Base-by-base conservation (phyloP, 805 yeast species). In the Kodamaea restingae region DNA sequence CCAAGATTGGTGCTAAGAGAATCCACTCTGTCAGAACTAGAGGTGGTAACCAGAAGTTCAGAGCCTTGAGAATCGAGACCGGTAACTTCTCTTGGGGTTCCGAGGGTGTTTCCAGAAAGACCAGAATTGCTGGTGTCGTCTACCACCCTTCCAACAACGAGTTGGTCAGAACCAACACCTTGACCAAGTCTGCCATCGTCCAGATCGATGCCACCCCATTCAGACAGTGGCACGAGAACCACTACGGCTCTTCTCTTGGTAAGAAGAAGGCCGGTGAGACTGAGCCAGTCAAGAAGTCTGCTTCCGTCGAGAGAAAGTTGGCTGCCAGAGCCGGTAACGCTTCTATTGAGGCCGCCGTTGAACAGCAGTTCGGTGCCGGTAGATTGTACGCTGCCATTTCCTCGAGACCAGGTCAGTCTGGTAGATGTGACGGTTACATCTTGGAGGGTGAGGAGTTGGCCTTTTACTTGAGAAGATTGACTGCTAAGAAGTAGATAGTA, bases 11-110 rank as follows among this genome's bases (percentile, higher is more conserved):
- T 70, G 73, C 95, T 61, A 93, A 93, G 87, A 88, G 98, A 80
- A 90, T 93, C 68, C 98, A 93, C 83, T 61, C 95, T 60, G 97
- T 93, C 67, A 95, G 98, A 82, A 88, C 96, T 71, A 90, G 98
- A 79, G 98, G 98, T 78, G 98, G 98, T 75, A 91, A 93, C 95
- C 78, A 84, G 78, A 93, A 93, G 80, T 91, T 82, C 93, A 91
- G 98, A 83, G 98, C 98, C 70, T 84, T 93, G 73, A 93, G 98
- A 85, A 75, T 93, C 64, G 98, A 93, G 74, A 80, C 95, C 58
- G 96, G 95, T 80, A 93, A 93, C 96, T 93, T 91, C 79, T 90
- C 98, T 47, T 93, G 98, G 98, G 98, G 88, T 66, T 91, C 98
- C 58, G 98, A 93, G 80, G 98, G 97, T 76, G 76, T 90, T 57